A percentile compares a stretch with the other conserved stretches of the same genome.
Conservation (phyloP, 257 asterid genomes). For the Solanum acaule region DNA sequence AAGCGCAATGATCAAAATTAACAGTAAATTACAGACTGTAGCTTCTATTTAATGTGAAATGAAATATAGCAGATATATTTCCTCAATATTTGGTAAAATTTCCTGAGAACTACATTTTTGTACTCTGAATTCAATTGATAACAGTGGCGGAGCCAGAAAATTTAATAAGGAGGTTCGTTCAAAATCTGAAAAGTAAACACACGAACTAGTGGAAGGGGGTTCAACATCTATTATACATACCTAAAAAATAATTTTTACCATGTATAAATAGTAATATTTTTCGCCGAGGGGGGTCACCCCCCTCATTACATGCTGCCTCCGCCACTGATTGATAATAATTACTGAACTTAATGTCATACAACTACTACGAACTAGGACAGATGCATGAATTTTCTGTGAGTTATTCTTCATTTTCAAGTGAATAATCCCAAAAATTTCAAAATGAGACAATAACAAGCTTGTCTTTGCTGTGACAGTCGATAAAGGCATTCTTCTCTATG, state of each 20-base stretch:
- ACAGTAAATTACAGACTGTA: background rate
- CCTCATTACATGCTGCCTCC: too few species aligned
- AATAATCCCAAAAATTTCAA: background rate
- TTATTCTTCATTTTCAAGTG: background rate
- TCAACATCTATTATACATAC: too few species aligned
- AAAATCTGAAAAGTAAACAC: too few species aligned
- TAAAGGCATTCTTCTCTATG: background rate
- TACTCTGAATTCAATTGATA: background rate
- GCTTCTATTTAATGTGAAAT: background rate
- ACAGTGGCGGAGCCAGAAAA: too few species aligned
- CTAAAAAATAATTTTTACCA: too few species aligned
- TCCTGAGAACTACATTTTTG: background rate
- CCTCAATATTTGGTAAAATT: background rate
- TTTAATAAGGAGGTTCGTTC: too few species aligned
- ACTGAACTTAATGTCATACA: background rate
- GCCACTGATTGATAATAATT: background rate
- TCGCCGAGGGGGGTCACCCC: too few species aligned
- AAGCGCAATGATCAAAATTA: background rate
- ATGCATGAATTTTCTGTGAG: background rate
- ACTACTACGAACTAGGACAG: background rate
- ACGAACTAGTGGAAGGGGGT: too few species aligned
- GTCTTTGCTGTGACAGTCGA: background rate
- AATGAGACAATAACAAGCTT: background rate
- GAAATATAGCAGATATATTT: background rate
- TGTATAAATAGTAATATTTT: too few species aligned